Conservation (phyloP, 2,329 filamentous ascomycete species). For the Fusarium falciforme region DNA sequence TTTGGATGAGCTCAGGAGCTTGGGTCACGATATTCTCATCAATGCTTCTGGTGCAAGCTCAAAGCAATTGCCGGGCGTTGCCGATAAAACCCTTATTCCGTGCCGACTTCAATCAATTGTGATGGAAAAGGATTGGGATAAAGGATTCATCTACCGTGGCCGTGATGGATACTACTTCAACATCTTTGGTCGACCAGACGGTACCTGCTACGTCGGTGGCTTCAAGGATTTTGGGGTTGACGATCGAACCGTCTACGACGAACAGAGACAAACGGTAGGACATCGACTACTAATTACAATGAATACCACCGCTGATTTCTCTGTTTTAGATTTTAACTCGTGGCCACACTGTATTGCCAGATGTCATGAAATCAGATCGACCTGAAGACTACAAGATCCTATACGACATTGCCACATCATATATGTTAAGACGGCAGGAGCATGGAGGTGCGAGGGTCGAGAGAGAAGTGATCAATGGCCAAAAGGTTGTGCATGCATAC, state of each 20-base stretch:
- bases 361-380: background rate
- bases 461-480: background rate
- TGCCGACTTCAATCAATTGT: constrained; percentile 5
- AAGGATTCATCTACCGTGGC: constrained; percentile 9
- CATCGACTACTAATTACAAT: background rate
- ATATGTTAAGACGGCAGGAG: background rate
- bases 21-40: constrained; percentile 10
- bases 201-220: constrained; percentile 7
- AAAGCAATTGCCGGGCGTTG: background rate
- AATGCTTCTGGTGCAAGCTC: constrained; percentile 5
- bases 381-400: constrained; percentile 5
- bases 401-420: constrained; percentile 9
- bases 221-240: background rate
- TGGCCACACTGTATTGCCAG: background rate
- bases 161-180: constrained; percentile 11
- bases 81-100: background rate
- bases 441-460: constrained; percentile 2
- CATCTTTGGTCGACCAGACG: constrained; percentile 3
- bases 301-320: background rate
- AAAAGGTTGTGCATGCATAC: constrained; percentile 12
- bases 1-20: background rate
- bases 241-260: constrained; percentile 5
- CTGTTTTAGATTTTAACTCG: background rate
- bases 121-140: background rate
- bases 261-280: background rate